A percentile compares a stretch with the other conserved stretches of the same genome.
Evolutionary conservation across 495 filamentous ascomycete species (phyloP).

Genomic region (Penicillium daleae): DNA sequence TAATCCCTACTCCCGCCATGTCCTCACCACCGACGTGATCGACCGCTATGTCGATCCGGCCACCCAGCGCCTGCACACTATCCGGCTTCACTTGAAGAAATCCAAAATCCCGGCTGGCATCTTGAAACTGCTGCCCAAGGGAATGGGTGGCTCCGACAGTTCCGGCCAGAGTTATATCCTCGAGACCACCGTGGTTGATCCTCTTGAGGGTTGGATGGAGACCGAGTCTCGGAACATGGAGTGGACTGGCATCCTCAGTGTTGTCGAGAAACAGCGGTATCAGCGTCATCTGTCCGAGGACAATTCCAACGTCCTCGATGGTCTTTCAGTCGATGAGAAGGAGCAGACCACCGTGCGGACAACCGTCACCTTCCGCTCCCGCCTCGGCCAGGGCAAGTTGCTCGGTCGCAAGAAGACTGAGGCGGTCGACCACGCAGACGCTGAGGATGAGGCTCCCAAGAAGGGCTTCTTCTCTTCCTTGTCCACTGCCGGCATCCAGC

Average conservation of each 20-base stretch:
- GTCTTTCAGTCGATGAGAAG: constrained; percentile 42
- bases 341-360: constrained; percentile 83
- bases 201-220: constrained; percentile 85
- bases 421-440: constrained; percentile 27
- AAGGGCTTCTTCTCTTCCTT: constrained; percentile 70
- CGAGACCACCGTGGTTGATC: constrained; percentile 87
- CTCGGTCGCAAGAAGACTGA: constrained; percentile 54
- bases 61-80: constrained; percentile 83
- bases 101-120: constrained; percentile 85
- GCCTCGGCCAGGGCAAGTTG: constrained; percentile 73
- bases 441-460: constrained; percentile 59
- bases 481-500: constrained; percentile 79
- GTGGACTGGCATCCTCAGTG: constrained; percentile 88
- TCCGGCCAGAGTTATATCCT: constrained; percentile 83
- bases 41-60: constrained; percentile 77
- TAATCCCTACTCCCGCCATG: constrained; percentile 94
- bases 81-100: constrained; percentile 90
- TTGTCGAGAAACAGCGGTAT: constrained; percentile 87
- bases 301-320: constrained; percentile 25
- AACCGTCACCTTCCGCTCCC: constrained; percentile 81
- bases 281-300: constrained; percentile 46
- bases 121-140: constrained; percentile 78
- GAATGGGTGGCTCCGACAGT: constrained; percentile 72
- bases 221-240: constrained; percentile 85
- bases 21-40: constrained; percentile 95